Conservation (phyloP, 306 rosid species). For the Quercus variabilis region DNA sequence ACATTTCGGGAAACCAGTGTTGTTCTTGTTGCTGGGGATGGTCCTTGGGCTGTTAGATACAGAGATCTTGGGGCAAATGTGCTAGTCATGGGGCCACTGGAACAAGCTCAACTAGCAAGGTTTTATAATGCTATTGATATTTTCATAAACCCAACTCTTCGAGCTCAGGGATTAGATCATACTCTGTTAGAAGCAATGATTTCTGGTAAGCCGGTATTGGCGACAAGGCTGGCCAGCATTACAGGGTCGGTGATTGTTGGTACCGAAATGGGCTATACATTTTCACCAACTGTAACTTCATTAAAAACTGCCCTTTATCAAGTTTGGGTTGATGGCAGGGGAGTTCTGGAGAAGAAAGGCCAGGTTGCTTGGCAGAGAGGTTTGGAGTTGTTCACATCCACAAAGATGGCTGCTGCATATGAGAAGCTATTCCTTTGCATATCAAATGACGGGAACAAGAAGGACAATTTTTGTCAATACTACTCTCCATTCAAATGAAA, state of each 20-base stretch:
- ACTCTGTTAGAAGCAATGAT: conserved; percentile 64
- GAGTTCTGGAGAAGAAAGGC: conserved; percentile 50
- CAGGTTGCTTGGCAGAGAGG: conserved; percentile 57
- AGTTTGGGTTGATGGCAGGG: conserved; percentile 40
- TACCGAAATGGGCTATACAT: conserved; percentile 56
- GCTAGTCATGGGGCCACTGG: conserved; percentile 55
- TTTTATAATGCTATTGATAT: conserved; percentile 63
- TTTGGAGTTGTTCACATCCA: conserved; percentile 62
- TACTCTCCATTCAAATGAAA: conserved; percentile 6
- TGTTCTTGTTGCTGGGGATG: conserved; percentile 70
- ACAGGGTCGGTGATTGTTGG: conserved; percentile 58
- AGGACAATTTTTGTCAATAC: conserved; percentile 36
- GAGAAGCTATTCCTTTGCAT: conserved; percentile 79
- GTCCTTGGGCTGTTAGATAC: conserved; percentile 73
- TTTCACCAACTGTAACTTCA: conserved; percentile 57
- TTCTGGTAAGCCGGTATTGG: conserved; percentile 62
- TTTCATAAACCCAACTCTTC: conserved; percentile 47
- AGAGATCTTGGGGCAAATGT: conserved; percentile 49
- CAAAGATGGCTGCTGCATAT: conserved; percentile 62
- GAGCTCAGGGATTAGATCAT: conserved; percentile 65
- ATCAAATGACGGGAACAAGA: conserved; percentile 29
- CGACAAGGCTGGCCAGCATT: conserved; percentile 68
- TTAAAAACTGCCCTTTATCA: conserved; percentile 43
- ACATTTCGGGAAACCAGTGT: conserved; percentile 34
- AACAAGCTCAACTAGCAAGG: conserved; percentile 51